Conservation (phyloP, 257 asterid genomes). For the Plantago major region DNA sequence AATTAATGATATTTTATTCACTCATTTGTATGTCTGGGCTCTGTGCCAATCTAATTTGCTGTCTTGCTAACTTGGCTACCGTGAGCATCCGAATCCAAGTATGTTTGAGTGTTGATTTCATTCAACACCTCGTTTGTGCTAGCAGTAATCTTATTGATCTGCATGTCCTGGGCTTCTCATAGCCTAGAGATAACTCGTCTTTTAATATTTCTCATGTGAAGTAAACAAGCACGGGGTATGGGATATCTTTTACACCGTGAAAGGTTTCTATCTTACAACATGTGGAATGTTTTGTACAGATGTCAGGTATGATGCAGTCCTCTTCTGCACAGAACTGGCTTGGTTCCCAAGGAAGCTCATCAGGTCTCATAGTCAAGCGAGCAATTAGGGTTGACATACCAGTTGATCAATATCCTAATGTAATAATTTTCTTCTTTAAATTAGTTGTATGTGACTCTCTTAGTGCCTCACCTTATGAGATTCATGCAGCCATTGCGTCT, state of each 20-base stretch:
- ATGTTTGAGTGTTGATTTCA: conserved; percentile 21
- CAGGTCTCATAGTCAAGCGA: conserved; percentile 84
- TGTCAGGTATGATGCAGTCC: conserved; percentile 71
- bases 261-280: conserved; percentile 27
- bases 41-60: neutral
- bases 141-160: neutral
- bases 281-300: conserved; percentile 51
- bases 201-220: neutral
- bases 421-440: conserved; percentile 27
- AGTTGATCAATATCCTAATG: conserved; percentile 86
- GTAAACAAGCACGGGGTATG: conserved; percentile 10
- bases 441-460: conserved; percentile 14
- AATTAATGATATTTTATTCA: no score
- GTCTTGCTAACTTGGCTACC: conserved; percentile 18
- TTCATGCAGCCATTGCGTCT: conserved; percentile 14
- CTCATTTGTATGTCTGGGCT: neutral
- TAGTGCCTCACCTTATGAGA: conserved; percentile 11
- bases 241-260: conserved; percentile 13
- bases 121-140: conserved; percentile 2
- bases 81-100: conserved; percentile 12
- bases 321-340: conserved; percentile 83
- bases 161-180: conserved; percentile 13
- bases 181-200: conserved; percentile 5
- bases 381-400: conserved; percentile 92
- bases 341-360: conserved; percentile 82